Percentiles rank a stretch among this genome's conserved stretches.
Conservation (phyloP, 2,329 filamentous ascomycete genomes). For the Blumeriella jaapii region DNA sequence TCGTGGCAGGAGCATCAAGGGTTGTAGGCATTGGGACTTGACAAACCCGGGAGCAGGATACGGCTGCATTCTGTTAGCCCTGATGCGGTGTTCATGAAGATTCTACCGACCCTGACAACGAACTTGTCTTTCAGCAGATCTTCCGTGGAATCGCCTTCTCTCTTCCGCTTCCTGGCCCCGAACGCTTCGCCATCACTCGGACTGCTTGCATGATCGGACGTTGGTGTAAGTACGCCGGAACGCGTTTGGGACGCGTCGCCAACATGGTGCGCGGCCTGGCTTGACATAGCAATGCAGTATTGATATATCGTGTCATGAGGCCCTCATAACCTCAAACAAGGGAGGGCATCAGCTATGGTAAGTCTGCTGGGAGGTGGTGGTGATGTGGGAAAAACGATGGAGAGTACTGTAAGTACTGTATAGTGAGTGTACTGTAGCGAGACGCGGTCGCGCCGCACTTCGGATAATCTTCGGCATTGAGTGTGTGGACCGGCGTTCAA, state of each 20-base stretch:
- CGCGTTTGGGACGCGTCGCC: constrained; percentile 25
- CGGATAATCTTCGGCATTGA: constrained; percentile 2
- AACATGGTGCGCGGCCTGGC: constrained; percentile 18
- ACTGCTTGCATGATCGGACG: constrained; percentile 20
- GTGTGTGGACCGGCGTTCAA: too few species aligned
- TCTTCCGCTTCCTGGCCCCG: constrained; percentile 27
- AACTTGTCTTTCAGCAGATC: constrained; percentile 27
- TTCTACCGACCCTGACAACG: constrained; percentile 25
- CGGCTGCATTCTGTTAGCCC: constrained; percentile 33
- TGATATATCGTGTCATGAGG: constrained; percentile 23
- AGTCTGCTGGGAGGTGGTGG: constrained; percentile 2
- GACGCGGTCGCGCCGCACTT: too few species aligned
- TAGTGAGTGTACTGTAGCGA: too few species aligned
- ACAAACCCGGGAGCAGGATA: constrained; percentile 41
- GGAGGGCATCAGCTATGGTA: constrained; percentile 9
- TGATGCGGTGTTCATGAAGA: constrained; percentile 2
- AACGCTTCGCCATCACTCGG: constrained; percentile 12
- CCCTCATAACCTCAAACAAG: constrained; percentile 12
- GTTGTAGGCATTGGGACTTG: constrained; percentile 44
- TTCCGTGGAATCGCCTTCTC: constrained; percentile 24
- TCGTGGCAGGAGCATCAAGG: constrained; percentile 51
- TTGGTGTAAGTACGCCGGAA: constrained; percentile 23
- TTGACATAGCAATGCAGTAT: constrained; percentile 26
- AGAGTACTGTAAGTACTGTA: neutral
- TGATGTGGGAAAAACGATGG: neutral